phyloP scores from a whole-genome alignment of 192 early-diverging fungal species.

The Dimargaris verticillata region DNA sequence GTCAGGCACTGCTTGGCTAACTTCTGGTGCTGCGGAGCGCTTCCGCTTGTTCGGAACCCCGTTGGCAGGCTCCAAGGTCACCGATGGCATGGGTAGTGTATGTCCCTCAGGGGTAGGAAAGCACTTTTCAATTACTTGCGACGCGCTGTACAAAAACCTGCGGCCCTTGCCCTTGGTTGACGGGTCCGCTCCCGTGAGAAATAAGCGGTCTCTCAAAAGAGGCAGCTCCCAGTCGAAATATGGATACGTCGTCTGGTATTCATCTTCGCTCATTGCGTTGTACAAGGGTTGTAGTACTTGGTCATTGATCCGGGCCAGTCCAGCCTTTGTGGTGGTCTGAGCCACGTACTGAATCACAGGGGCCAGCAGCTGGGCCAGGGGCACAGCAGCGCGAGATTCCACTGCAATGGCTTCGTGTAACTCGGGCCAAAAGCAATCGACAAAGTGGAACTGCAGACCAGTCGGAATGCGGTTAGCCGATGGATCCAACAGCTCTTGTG shows the following conservation, averaged over 20 bases:
- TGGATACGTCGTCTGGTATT: background rate
- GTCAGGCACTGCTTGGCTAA: too few species aligned
- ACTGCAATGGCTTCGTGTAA: constrained; percentile 40
- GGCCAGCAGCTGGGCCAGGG: constrained; percentile 26
- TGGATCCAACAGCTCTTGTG: constrained; percentile 35
- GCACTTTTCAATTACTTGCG: background rate
- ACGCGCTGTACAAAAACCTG: background rate
- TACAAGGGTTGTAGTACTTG: constrained; percentile 27
- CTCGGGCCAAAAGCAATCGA: constrained; percentile 56
- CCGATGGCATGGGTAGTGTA: too few species aligned
- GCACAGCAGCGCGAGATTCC: constrained; percentile 22
- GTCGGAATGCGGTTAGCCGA: constrained; percentile 30
- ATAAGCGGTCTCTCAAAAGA: background rate
- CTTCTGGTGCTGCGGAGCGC: too few species aligned
- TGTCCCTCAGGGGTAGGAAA: too few species aligned
- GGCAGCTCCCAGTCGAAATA: constrained; percentile 1
- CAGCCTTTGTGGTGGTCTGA: constrained; percentile 28
- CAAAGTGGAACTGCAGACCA: constrained; percentile 48
- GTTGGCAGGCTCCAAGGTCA: too few species aligned
- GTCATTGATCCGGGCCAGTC: constrained; percentile 29
- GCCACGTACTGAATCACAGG: constrained; percentile 35
- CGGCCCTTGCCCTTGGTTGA: background rate
- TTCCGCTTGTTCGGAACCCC: too few species aligned
- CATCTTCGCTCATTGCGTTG: constrained; percentile 17
- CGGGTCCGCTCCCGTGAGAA: background rate